These are phyloP conservation scores for Cokeromyces recurvatus DNA, from an alignment of 371 early-diverging fungal genomes.

Conservation along the genomic window DNA sequence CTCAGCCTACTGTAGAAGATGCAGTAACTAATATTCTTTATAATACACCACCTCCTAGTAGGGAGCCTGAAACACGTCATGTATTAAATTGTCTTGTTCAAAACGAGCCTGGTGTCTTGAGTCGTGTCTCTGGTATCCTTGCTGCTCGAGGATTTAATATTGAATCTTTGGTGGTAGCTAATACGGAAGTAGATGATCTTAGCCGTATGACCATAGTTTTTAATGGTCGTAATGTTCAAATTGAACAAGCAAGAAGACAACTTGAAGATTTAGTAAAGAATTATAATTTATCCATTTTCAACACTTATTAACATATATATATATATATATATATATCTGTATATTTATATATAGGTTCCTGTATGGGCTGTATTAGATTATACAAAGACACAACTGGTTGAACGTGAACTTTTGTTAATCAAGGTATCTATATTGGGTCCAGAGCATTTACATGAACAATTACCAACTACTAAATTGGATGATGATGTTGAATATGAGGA, in stretches of 20 bases:
- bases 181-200: slow-evolving; percentile 91
- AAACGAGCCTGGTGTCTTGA: slow-evolving; percentile 95
- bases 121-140: slow-evolving; percentile 87
- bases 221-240: slow-evolving; percentile 75
- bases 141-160: slow-evolving; percentile 97
- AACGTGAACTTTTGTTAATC: slow-evolving; percentile 87
- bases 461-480: slow-evolving; percentile 34
- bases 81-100: slow-evolving; percentile 91
- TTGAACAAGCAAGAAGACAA: slow-evolving; percentile 92
- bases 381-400: slow-evolving; percentile 76
- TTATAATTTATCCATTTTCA: no score
- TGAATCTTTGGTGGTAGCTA: slow-evolving; percentile 91
- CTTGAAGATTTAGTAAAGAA: slow-evolving; percentile 88
- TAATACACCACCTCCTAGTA: slow-evolving; percentile 74
- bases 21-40: slow-evolving; percentile 88
- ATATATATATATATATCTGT: no score
- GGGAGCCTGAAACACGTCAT: slow-evolving; percentile 63
- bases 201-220: slow-evolving; percentile 94
- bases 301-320: no score
- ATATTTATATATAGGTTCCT: no score
- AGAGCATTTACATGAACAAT: slow-evolving; percentile 57
- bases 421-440: slow-evolving; percentile 89
- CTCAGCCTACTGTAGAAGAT: slow-evolving; percentile 65
- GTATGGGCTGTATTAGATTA: slow-evolving; percentile 97
- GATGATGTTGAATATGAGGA: slow-evolving; percentile 38